Percentiles rank a stretch among this genome's conserved stretches.
Conservation (phyloP, 192 early-diverging fungal species). For the Funneliformis mosseae region DNA sequence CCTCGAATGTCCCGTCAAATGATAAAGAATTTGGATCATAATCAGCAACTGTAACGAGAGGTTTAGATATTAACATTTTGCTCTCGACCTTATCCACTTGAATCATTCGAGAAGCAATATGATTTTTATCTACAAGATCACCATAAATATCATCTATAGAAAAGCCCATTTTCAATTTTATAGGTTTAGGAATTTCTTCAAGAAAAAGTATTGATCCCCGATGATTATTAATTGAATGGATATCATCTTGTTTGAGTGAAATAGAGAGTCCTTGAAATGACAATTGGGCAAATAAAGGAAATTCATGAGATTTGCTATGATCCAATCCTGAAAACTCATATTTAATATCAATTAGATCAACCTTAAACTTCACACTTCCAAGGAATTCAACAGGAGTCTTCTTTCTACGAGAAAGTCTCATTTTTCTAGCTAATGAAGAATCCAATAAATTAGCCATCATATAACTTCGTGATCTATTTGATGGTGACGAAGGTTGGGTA, state of each 20-base stretch:
- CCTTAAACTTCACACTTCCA: background rate
- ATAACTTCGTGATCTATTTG: constrained; percentile 1
- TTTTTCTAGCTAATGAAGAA: constrained; percentile 13
- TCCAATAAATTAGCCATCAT: background rate
- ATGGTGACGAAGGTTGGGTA: background rate
- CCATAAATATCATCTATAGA: background rate
- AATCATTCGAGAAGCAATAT: background rate
- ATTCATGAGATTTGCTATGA: background rate
- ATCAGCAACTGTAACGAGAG: background rate
- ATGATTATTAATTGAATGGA: background rate
- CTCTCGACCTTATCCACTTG: constrained; percentile 11
- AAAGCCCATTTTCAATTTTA: constrained; percentile 10
- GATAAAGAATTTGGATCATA: constrained; percentile 31
- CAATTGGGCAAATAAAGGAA: background rate
- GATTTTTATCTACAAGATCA: background rate
- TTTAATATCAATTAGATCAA: background rate
- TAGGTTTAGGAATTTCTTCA: background rate
- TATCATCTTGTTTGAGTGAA: constrained; percentile 1
- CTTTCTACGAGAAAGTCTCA: constrained; percentile 7
- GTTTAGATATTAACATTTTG: constrained; percentile 6
- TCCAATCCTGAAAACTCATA: constrained; percentile 15
- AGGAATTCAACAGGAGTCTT: constrained; percentile 23
- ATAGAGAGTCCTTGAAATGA: background rate
- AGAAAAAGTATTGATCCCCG: background rate
- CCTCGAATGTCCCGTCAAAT: constrained; percentile 12